Evolutionary conservation across 495 filamentous ascomycete species (phyloP), one percentile per base, ranked within the genome.

Genomic region (Parmelia sp.): DNA sequence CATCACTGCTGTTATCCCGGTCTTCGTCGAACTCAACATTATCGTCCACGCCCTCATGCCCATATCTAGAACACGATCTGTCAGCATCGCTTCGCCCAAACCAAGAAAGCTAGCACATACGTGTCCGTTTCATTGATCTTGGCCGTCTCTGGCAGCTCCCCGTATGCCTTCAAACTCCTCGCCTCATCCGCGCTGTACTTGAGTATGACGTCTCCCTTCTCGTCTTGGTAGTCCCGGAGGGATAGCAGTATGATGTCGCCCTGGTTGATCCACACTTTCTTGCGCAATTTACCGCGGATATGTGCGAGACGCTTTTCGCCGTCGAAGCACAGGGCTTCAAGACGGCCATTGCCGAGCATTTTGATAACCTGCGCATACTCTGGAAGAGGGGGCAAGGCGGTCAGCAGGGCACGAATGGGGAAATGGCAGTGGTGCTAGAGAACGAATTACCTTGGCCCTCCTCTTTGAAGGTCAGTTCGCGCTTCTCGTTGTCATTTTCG

Each of bases 71-170:
- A n/a, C 19, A 33, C 4, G 14, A 37, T 5, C 25, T 6, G 27
- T 60, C 44, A 63, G 49, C 57, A 57, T 36, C 21, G 23, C 12
- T 33, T 21, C 39, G 3, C 40, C 51, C 42, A 33, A 44, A 36
- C 1, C 23, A 39, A 51, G 21, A 44, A 29, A 9, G 60, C 21
- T 9, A 39, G 36, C 58, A 66, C 71, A 75, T 91, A 96, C 68
- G 91, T 95, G 77, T 96, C 93, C 64, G 93, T 96, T 85, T 97
- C 93, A 83, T 97, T 97, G 84, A 97, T 97, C 89, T 97, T 97
- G 74, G 95, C 94, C 70, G 84, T 91, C 77, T 97, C 94, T 62
- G 94, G 94, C 65, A 98, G 83, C 79, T 98, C 94, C 73, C 95
- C 94, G 73, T 96, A 97, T 65, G 91, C 90, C 82, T 96, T 96